Evolutionary conservation across 768 basidiomycete genomes (phyloP).

Genomic region (Auricularia cornea): DNA sequence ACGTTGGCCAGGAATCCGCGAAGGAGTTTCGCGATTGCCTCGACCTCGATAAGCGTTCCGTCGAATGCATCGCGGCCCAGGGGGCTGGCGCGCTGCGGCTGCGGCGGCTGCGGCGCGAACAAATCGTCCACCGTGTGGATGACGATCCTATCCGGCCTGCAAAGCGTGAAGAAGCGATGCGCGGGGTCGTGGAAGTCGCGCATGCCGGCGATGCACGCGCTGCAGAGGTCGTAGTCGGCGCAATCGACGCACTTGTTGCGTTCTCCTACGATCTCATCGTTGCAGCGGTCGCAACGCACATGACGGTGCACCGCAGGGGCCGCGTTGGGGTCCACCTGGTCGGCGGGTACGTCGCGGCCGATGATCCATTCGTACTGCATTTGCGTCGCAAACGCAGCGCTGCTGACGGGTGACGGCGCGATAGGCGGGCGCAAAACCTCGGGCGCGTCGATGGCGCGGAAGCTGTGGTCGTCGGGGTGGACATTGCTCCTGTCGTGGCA

Average conservation of each 20-base stretch:
- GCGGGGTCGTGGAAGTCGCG: slow-evolving; percentile 44
- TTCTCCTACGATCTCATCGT: slow-evolving; percentile 47
- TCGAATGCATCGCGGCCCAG: background rate
- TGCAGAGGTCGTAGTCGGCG: slow-evolving; percentile 69
- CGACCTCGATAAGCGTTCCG: background rate
- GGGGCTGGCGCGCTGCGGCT: background rate
- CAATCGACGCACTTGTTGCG: slow-evolving; percentile 81
- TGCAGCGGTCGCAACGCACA: slow-evolving; percentile 62
- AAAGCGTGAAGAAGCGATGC: slow-evolving; percentile 67
- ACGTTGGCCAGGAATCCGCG: background rate
- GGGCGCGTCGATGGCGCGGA: background rate
- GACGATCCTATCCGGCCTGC: slow-evolving; percentile 53
- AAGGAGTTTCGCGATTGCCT: background rate
- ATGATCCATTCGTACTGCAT: slow-evolving; percentile 6
- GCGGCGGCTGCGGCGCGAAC: background rate
- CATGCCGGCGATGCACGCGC: slow-evolving; percentile 43
- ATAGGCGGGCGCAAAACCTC: background rate
- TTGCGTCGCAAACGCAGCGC: background rate
- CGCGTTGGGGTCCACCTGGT: slow-evolving; percentile 1
- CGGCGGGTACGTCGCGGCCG: background rate
- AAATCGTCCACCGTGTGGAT: slow-evolving; percentile 44
- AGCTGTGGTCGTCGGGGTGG: background rate
- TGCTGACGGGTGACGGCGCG: background rate
- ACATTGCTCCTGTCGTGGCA: slow-evolving; percentile 8
- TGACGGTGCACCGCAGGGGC: slow-evolving; percentile 39